Conservation (phyloP, 73 alveolate species). For the Uronychia setigera region DNA sequence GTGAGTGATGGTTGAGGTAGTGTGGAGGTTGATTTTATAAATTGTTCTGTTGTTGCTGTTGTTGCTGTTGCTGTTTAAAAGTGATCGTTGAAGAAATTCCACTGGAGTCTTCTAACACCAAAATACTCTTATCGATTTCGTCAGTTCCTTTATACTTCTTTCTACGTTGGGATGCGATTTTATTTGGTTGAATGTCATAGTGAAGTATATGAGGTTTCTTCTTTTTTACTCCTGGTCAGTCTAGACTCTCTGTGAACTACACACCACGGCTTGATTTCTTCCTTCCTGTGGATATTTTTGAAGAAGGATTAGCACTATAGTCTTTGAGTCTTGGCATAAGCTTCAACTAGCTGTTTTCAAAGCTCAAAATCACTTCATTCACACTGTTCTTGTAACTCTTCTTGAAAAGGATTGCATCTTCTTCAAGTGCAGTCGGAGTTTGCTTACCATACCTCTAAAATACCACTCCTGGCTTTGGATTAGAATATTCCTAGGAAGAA, state of each 20-base stretch:
- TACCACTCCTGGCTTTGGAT: not conserved
- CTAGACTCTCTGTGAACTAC: too few relatives aligned
- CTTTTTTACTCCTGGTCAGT: too few relatives aligned
- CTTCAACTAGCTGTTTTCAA: too few relatives aligned
- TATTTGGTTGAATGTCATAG: not conserved
- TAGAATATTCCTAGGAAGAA: not conserved
- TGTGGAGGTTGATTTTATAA: not conserved
- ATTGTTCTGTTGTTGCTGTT: not conserved
- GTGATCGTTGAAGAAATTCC: not conserved
- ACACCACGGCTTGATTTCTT: too few relatives aligned
- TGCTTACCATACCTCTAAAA: not conserved
- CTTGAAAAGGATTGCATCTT: not conserved
- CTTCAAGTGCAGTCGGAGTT: not conserved
- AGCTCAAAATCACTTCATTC: too few relatives aligned
- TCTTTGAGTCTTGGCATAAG: too few relatives aligned
- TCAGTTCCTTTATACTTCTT: not conserved
- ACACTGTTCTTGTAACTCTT: too few relatives aligned
- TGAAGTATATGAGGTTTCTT: not conserved
- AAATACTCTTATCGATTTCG: not conserved
- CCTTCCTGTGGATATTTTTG: too few relatives aligned
- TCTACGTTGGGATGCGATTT: not conserved
- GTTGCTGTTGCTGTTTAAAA: too few relatives aligned
- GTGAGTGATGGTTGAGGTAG: constrained; percentile 4
- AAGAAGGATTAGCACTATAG: too few relatives aligned
- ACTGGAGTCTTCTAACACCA: not conserved